A percentile compares a stretch with the other conserved stretches of the same genome.
phyloP scores from a whole-genome alignment of 1,284 basidiomycete species.

The Sporisorium exsertum region DNA sequence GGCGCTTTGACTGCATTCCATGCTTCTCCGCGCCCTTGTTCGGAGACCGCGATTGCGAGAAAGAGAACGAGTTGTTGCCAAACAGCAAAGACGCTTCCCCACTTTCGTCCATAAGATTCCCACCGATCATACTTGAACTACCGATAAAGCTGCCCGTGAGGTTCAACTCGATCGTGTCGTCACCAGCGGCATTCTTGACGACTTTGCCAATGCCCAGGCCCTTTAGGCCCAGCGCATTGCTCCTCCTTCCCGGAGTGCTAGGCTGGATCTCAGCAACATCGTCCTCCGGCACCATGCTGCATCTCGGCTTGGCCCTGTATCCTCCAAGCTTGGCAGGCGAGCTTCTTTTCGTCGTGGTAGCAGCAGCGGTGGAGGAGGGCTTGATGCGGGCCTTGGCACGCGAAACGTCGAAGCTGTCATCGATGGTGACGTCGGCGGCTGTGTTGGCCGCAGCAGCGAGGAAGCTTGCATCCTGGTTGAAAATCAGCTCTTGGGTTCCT shows the following conservation, averaged over 20 bases:
- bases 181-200: constrained; percentile 44
- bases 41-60: constrained; percentile 10
- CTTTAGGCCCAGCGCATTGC: constrained; percentile 12
- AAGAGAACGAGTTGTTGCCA: constrained; percentile 32
- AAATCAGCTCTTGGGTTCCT: constrained; percentile 30
- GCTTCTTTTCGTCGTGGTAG: constrained; percentile 11
- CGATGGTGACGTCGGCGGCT: constrained; percentile 43
- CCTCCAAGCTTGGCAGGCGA: constrained; percentile 29
- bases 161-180: constrained; percentile 47
- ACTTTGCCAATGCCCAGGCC: constrained; percentile 32
- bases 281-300: constrained; percentile 41
- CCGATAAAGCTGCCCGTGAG: constrained; percentile 39
- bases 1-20: background rate
- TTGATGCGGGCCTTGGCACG: constrained; percentile 28
- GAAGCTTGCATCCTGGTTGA: constrained; percentile 38
- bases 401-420: constrained; percentile 47
- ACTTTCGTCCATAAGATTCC: constrained; percentile 50
- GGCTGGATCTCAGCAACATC: constrained; percentile 18
- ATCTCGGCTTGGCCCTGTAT: constrained; percentile 24
- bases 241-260: constrained; percentile 6
- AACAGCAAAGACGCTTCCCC: constrained; percentile 32
- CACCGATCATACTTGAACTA: constrained; percentile 22
- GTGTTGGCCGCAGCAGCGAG: constrained; percentile 29
- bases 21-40: background rate
- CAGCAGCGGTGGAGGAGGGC: background rate